phyloP scores from a whole-genome alignment of 768 basidiomycete genomes.

The Cystofilobasidium capitatum region DNA sequence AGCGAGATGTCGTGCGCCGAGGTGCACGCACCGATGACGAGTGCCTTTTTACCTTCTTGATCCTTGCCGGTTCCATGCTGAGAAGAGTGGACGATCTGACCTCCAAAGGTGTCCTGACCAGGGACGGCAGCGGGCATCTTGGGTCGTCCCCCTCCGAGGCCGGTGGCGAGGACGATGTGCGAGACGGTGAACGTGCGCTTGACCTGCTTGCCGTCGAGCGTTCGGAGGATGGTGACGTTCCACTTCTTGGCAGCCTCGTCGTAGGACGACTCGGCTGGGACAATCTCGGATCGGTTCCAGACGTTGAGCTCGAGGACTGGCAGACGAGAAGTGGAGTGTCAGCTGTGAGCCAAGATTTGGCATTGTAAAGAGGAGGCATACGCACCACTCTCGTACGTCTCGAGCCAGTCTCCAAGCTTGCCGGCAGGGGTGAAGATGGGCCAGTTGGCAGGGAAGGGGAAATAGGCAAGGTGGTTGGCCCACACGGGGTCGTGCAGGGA shows the following conservation, averaged over 20 bases:
- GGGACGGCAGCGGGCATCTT: slow-evolving; percentile 45
- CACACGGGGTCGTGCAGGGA: slow-evolving; percentile 61
- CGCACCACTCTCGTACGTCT: slow-evolving; percentile 35
- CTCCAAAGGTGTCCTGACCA: slow-evolving; percentile 27
- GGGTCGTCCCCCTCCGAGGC: slow-evolving; percentile 46
- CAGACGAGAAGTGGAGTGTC: slow-evolving; percentile 39
- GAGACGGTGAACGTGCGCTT: slow-evolving; percentile 39
- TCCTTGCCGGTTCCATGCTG: slow-evolving; percentile 1
- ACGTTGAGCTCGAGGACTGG: slow-evolving; percentile 54
- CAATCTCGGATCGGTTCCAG: slow-evolving; percentile 44
- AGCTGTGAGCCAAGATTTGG: background rate
- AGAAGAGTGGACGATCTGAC: background rate
- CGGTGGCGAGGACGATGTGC: slow-evolving; percentile 50
- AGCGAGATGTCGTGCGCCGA: slow-evolving; percentile 33
- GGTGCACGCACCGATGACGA: slow-evolving; percentile 32
- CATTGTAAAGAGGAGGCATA: background rate
- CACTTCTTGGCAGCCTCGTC: slow-evolving; percentile 39
- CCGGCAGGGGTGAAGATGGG: slow-evolving; percentile 52
- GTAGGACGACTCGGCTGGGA: slow-evolving; percentile 31
- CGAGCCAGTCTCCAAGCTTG: slow-evolving; percentile 60
- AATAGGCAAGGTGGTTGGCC: slow-evolving; percentile 54
- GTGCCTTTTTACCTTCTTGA: background rate
- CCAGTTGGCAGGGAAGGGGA: slow-evolving; percentile 51
- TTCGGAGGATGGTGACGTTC: slow-evolving; percentile 32
- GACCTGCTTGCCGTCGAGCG: slow-evolving; percentile 25